Percentiles rank a stretch among this genome's conserved stretches.
Evolutionary conservation across 208 protist genomes (phyloP).

Genomic region (Leishmania tarentolae): DNA sequence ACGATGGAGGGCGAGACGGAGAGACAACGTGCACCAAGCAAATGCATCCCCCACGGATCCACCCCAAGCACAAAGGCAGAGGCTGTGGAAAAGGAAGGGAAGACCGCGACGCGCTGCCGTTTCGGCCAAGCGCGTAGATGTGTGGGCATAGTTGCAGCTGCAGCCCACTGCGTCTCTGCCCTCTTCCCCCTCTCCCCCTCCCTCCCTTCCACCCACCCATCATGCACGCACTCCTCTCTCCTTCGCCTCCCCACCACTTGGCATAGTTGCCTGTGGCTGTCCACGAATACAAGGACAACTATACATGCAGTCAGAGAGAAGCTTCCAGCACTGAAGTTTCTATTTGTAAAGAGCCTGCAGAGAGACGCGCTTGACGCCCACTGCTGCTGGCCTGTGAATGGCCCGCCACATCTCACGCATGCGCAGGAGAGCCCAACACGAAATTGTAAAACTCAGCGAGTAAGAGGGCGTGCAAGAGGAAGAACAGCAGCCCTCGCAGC

Average conservation of each 20-base stretch:
- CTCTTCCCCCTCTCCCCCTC: too few species aligned
- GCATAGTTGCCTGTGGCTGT: neutral
- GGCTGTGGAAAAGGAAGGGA: neutral
- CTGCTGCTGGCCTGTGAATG: neutral
- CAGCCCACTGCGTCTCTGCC: neutral
- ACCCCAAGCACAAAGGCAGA: neutral
- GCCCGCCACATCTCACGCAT: neutral
- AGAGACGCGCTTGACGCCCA: neutral
- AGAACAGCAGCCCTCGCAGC: neutral
- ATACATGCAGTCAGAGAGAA: neutral
- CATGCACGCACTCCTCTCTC: neutral
- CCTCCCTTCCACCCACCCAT: too few species aligned
- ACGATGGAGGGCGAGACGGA: too few species aligned
- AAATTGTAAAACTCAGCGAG: neutral
- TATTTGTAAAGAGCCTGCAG: neutral
- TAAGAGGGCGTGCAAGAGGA: neutral
- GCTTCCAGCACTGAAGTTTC: neutral
- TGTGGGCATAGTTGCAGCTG: neutral
- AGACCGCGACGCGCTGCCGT: neutral
- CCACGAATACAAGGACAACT: neutral
- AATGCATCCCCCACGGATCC: neutral
- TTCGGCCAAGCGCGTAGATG: neutral
- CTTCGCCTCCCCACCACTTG: neutral
- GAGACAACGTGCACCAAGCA: neutral
- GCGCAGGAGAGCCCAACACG: neutral